These are phyloP conservation scores for Pistacia vera DNA, from an alignment of 345 rosid genomes.

Conservation along the genomic window DNA sequence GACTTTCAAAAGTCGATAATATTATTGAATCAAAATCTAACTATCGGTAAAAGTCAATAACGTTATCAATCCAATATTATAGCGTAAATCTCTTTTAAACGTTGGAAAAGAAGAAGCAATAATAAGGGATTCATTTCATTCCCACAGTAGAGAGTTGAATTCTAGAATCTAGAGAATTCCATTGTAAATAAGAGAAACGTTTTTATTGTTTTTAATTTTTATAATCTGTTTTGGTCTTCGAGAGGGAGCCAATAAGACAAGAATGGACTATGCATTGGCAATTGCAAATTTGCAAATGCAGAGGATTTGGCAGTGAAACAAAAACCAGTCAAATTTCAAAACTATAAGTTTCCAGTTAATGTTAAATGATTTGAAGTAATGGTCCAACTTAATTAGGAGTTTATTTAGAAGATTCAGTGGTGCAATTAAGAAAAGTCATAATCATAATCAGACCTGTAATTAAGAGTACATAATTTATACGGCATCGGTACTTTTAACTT, in stretches of 20 bases:
- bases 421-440: background rate
- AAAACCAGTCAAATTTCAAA: background rate
- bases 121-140: too few species aligned
- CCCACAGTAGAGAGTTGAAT: background rate
- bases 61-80: too few species aligned
- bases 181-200: constrained; percentile 5
- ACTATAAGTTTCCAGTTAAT: background rate
- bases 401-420: background rate
- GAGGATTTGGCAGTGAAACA: background rate
- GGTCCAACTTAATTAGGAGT: background rate
- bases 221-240: background rate
- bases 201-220: background rate
- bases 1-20: too few species aligned
- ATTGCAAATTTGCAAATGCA: background rate
- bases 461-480: constrained; percentile 21
- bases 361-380: too few species aligned
- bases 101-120: too few species aligned
- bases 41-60: too few species aligned
- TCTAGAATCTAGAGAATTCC: background rate
- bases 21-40: too few species aligned
- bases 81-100: too few species aligned
- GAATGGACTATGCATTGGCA: background rate
- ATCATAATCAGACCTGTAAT: background rate
- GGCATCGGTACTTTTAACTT: constrained; percentile 19
- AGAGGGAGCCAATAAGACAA: background rate